Conservation (phyloP, 2,329 filamentous ascomycete genomes). For the Exutisphaerella laricina region DNA sequence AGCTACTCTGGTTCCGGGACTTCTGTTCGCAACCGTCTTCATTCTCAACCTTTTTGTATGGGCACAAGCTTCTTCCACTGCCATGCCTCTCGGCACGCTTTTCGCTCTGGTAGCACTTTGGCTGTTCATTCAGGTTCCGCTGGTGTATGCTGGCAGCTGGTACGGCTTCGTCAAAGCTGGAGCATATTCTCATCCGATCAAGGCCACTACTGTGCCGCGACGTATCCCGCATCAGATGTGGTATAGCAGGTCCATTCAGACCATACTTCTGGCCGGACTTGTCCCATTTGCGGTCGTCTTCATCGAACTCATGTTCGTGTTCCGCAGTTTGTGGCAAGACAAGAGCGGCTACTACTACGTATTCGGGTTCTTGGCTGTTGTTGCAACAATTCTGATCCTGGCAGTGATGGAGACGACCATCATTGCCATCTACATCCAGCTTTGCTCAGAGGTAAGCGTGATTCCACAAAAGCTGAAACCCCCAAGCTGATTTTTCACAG, state of each 20-base stretch:
- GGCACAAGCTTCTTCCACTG: constrained; percentile 82
- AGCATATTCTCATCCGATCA: constrained; percentile 75
- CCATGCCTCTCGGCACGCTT: constrained; percentile 75
- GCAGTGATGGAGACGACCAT: constrained; percentile 79
- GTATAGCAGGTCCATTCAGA: constrained; percentile 62
- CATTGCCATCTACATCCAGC: constrained; percentile 73
- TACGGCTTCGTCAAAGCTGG: constrained; percentile 63
- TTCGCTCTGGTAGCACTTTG: constrained; percentile 68
- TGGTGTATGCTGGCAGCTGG: constrained; percentile 76
- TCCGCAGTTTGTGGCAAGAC: constrained; percentile 83
- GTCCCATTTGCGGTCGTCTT: constrained; percentile 84
- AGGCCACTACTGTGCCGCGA: constrained; percentile 64
- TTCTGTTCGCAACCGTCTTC: constrained; percentile 69
- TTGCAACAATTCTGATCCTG: constrained; percentile 65
- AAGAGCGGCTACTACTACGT: constrained; percentile 91
- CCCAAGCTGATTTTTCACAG: constrained; percentile 32
- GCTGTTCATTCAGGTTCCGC: constrained; percentile 78
- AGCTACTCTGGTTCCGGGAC: constrained; percentile 70
- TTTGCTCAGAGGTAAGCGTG: constrained; percentile 64
- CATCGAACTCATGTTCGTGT: constrained; percentile 80
- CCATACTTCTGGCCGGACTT: constrained; percentile 66
- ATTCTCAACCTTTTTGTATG: constrained; percentile 84
- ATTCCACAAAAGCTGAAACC: neutral
- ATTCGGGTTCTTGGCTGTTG: constrained; percentile 76
- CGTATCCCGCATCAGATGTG: constrained; percentile 70